phyloP scores from a whole-genome alignment of 352 stramenopile genomes.

The Salisapilia sapeloensis region DNA sequence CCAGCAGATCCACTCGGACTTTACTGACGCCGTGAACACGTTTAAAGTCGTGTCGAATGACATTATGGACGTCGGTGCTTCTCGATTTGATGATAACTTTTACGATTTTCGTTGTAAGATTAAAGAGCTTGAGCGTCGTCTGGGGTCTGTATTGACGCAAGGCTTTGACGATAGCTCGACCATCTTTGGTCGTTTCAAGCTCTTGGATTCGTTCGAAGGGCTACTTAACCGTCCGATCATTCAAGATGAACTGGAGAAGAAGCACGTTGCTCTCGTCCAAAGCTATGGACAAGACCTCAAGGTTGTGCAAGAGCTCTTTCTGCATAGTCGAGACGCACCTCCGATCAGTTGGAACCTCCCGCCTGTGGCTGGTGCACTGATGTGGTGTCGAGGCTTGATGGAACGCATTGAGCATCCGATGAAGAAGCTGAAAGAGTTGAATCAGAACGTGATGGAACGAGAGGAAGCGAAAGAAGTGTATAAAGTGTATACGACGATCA shows the following conservation, averaged over 20 bases:
- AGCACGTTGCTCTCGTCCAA: slow-evolving; percentile 93
- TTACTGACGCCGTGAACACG: slow-evolving; percentile 85
- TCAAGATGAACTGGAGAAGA: slow-evolving; percentile 94
- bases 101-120: slow-evolving; percentile 95
- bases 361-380: slow-evolving; percentile 88
- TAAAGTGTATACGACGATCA: slow-evolving; percentile 93
- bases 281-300: slow-evolving; percentile 93
- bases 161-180: slow-evolving; percentile 96
- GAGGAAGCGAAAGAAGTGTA: slow-evolving; percentile 97
- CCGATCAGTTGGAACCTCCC: slow-evolving; percentile 92
- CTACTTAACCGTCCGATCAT: slow-evolving; percentile 92
- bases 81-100: slow-evolving; percentile 96
- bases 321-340: slow-evolving; percentile 84
- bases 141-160: slow-evolving; percentile 92
- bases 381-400: slow-evolving; percentile 91
- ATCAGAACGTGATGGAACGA: slow-evolving; percentile 93
- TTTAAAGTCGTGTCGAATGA: slow-evolving; percentile 95
- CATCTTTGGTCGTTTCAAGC: slow-evolving; percentile 95
- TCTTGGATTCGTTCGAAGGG: slow-evolving; percentile 94
- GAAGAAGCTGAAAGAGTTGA: slow-evolving; percentile 92
- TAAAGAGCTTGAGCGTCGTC: slow-evolving; percentile 94
- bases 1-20: slow-evolving; percentile 93
- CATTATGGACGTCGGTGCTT: slow-evolving; percentile 95
- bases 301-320: slow-evolving; percentile 93
- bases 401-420: slow-evolving; percentile 95